phyloP scores from a whole-genome alignment of 2,329 filamentous ascomycete genomes.

The Neoascochyta sp. region DNA sequence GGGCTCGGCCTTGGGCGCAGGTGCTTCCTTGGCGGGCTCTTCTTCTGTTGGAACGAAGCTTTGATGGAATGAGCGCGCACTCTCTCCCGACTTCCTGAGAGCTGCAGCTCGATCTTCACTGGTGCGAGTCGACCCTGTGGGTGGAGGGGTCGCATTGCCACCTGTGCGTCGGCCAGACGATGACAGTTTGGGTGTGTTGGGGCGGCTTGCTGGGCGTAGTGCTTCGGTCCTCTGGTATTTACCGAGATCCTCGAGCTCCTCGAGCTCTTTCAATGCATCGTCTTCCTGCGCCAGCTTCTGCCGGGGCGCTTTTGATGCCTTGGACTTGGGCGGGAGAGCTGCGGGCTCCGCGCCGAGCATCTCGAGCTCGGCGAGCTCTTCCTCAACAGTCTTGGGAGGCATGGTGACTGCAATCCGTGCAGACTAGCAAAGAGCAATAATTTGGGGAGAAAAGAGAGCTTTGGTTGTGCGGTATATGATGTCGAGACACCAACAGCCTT shows the following conservation, averaged over 20 bases:
- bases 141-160: slow-evolving; percentile 38
- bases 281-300: slow-evolving; percentile 47
- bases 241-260: slow-evolving; percentile 59
- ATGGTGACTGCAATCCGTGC: slow-evolving; percentile 14
- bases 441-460: no score
- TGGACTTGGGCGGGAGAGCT: slow-evolving; percentile 38
- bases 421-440: slow-evolving; percentile 1
- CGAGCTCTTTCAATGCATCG: slow-evolving; percentile 83
- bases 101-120: slow-evolving; percentile 59
- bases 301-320: slow-evolving; percentile 45
- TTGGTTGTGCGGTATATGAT: no score
- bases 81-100: slow-evolving; percentile 73
- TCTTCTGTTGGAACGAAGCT: slow-evolving; percentile 63
- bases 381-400: slow-evolving; percentile 44
- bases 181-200: slow-evolving; percentile 72
- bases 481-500: no score
- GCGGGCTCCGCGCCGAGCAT: slow-evolving; percentile 31
- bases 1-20: slow-evolving; percentile 49
- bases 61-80: slow-evolving; percentile 65
- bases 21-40: slow-evolving; percentile 40
- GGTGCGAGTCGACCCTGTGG: slow-evolving; percentile 40
- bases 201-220: slow-evolving; percentile 62
- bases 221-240: slow-evolving; percentile 52
- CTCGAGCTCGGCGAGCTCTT: slow-evolving; percentile 47
- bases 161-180: slow-evolving; percentile 42